Conservation (phyloP, 2,329 filamentous ascomycete genomes). For the Lecanosticta acicola region DNA sequence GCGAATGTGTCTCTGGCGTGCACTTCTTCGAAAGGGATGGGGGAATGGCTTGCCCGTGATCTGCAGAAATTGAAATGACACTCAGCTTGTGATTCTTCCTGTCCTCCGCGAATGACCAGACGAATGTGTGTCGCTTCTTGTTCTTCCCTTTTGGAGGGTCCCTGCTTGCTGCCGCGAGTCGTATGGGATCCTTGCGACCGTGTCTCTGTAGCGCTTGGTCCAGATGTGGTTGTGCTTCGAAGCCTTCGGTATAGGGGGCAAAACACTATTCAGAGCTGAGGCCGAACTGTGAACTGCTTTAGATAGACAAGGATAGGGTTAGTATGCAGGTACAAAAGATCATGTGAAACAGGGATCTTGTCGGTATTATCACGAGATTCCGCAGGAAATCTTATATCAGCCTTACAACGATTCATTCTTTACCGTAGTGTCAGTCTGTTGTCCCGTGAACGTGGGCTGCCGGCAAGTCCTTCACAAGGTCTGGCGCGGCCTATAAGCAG, state of each 20-base stretch:
- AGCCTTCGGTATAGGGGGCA: no score
- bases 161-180: neutral
- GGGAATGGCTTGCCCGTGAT: neutral
- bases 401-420: neutral
- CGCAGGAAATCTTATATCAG: neutral
- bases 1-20: constrained; percentile 6
- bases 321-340: neutral
- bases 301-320: neutral
- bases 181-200: neutral
- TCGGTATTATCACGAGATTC: neutral
- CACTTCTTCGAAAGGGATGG: neutral
- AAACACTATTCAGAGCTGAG: no score
- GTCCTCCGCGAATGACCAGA: neutral
- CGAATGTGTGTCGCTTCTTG: neutral
- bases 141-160: neutral
- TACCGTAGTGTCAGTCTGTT: neutral
- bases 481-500: neutral
- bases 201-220: neutral
- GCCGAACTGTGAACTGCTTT: no score
- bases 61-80: neutral
- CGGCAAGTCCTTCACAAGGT: neutral
- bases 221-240: neutral
- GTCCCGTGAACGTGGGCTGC: neutral
- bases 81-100: neutral
- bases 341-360: neutral